phyloP scores from a whole-genome alignment of 1,284 basidiomycete genomes.

The Cutaneotrichosporon curvatum region DNA sequence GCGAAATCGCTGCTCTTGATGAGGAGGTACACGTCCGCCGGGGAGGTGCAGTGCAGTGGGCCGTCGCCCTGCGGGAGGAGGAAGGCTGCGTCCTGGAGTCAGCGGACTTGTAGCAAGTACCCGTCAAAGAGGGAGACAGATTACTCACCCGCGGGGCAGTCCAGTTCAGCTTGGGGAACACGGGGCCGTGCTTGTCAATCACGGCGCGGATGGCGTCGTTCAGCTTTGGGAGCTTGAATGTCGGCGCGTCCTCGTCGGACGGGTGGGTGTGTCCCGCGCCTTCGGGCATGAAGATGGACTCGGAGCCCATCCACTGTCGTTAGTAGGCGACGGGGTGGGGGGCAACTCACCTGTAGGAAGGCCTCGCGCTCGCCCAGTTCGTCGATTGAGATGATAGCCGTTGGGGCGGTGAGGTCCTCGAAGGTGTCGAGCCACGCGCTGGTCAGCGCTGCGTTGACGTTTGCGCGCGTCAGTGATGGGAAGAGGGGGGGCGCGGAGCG shows the following conservation, averaged over 20 bases:
- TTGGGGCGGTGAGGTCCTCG: conserved; percentile 62
- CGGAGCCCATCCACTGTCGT: conserved; percentile 26
- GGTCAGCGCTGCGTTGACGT: conserved; percentile 63
- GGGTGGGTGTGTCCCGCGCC: not conserved
- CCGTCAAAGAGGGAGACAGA: not conserved
- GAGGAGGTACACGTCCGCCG: conserved; percentile 83
- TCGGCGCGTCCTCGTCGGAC: conserved; percentile 16
- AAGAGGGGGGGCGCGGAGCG: not conserved
- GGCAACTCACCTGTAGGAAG: conserved; percentile 59
- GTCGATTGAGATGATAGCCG: conserved; percentile 71
- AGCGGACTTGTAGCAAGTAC: not conserved
- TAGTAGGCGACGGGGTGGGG: not conserved
- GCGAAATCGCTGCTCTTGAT: conserved; percentile 91
- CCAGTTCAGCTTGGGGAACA: conserved; percentile 95
- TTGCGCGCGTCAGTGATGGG: conserved; percentile 7
- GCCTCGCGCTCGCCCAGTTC: conserved; percentile 75
- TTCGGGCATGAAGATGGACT: conserved; percentile 52
- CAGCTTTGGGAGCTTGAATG: conserved; percentile 60
- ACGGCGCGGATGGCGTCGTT: conserved; percentile 64
- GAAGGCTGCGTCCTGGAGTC: conserved; percentile 77
- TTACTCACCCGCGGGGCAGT: conserved; percentile 70
- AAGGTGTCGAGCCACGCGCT: conserved; percentile 81
- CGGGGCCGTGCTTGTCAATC: conserved; percentile 62
- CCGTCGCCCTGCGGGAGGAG: conserved; percentile 69
- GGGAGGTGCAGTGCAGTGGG: conserved; percentile 75